Base-by-base conservation (phyloP, 495 filamentous ascomycete genomes). In the Gamarada debralockiae region DNA sequence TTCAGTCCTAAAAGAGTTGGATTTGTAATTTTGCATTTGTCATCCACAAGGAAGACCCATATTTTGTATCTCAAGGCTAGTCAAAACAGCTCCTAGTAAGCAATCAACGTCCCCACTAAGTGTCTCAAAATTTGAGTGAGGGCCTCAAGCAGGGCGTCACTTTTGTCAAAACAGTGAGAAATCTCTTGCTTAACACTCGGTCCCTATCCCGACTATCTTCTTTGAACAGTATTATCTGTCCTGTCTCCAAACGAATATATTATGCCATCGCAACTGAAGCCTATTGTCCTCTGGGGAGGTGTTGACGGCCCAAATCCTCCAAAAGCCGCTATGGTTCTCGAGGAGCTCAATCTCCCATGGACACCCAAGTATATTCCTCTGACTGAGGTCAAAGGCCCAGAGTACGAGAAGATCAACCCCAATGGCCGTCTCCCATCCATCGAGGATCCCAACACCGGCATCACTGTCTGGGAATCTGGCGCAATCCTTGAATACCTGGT, bases 401-500 rank as follows among this genome's bases (percentile, higher is more conserved):
- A 68, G 0, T 91, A 70, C 65, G 61, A 69, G 8, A 67, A 69
- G 12, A 57, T 86, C 70, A 90, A 88, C 64, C 85, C 84, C 55
- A 90, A 91, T 67, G 87, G 86, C 45, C 84, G 88, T 1, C 45
- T 84, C 10, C 84, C 79, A 0, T 49, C 72, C 1, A 56, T 70
- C 37, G 17, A 60, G 14, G 53, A 57, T 45, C 53, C 51, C 15
- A 58, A 53, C 33, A 41, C 75, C 76, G 29, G 69, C 74, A 50
- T 73, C 25, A 67, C 55, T 5, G 36, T 73, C 3, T 77, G 65
- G 59, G 74, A 77, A 60, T 84, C 81, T 4, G 86, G 85, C 48
- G 87, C 87, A 14, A 88, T 89, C 65, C 52, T 89, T 56, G 71
- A 84, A 52, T 91, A 91, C 61, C 69, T 90, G 15, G 61, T 87